phyloP scores from a whole-genome alignment of 108 stramenopile species.

The Seminavis robusta region DNA sequence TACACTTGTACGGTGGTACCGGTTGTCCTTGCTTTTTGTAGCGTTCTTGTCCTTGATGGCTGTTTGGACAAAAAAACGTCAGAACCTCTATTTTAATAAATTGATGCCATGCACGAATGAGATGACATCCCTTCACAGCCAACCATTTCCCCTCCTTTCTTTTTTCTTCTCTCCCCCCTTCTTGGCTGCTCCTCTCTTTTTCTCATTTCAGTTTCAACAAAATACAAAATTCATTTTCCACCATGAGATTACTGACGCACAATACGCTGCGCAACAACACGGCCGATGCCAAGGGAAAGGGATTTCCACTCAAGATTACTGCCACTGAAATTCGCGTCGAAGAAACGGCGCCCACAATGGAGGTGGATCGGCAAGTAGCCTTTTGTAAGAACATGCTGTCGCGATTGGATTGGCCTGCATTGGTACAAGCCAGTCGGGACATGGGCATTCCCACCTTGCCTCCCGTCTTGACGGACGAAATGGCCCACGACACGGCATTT shows the following conservation, averaged over 20 bases:
- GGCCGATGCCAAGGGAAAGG: conserved; percentile 64
- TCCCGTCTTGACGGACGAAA: conserved; percentile 59
- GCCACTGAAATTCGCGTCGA: conserved; percentile 82
- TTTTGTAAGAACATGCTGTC: conserved; percentile 76
- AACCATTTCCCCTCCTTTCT: too few relatives aligned
- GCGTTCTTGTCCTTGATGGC: too few relatives aligned
- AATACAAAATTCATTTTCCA: too few relatives aligned
- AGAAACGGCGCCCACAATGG: conserved; percentile 30
- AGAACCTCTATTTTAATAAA: too few relatives aligned
- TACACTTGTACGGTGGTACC: too few relatives aligned
- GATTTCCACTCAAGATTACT: conserved; percentile 77
- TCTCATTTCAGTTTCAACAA: too few relatives aligned
- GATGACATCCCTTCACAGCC: too few relatives aligned
- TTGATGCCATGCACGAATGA: too few relatives aligned
- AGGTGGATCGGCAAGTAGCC: conserved; percentile 47
- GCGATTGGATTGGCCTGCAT: conserved; percentile 64
- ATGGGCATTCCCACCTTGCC: conserved; percentile 81
- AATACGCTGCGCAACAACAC: conserved; percentile 85
- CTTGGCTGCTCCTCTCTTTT: too few relatives aligned
- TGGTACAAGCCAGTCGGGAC: conserved; percentile 45
- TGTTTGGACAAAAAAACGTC: too few relatives aligned
- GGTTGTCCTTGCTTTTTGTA: too few relatives aligned
- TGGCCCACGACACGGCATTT: conserved; percentile 78
- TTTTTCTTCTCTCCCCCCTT: too few relatives aligned
- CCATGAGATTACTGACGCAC: conserved; percentile 89